phyloP scores from a whole-genome alignment of 2,329 filamentous ascomycete species.

The Pseudogymnoascus sp. region DNA sequence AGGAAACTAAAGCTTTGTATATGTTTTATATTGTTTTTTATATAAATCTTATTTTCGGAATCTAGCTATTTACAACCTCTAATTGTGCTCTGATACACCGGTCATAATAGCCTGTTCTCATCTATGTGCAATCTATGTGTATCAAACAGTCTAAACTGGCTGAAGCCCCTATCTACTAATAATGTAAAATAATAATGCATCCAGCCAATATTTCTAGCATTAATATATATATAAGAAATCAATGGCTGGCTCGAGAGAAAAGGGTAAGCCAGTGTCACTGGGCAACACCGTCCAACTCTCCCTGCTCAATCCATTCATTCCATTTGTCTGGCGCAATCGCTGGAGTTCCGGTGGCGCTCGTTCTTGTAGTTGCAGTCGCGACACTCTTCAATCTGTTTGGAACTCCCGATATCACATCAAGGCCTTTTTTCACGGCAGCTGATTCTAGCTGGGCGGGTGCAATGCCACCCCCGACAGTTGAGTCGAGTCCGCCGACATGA shows the following conservation, averaged over 20 bases:
- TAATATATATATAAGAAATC: neutral
- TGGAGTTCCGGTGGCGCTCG: neutral
- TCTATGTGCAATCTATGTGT: neutral
- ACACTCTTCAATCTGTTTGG: neutral
- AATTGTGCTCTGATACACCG: neutral
- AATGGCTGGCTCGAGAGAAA: neutral
- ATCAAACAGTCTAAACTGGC: neutral
- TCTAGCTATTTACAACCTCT: neutral
- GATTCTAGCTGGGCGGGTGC: neutral
- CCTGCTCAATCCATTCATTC: conserved; percentile 1
- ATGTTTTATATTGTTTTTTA: neutral
- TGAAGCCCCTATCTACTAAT: neutral
- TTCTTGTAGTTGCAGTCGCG: neutral
- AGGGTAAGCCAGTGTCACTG: neutral
- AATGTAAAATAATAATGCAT: neutral
- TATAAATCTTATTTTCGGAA: neutral
- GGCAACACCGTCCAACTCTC: neutral
- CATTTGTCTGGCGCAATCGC: neutral
- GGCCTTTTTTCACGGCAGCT: neutral
- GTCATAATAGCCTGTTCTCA: neutral
- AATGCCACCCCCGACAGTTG: neutral
- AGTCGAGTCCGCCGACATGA: neutral
- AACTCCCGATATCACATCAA: neutral
- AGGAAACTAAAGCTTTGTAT: neutral
- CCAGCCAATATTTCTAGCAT: neutral